phyloP scores from a whole-genome alignment of 495 filamentous ascomycete species.

The Aspergillus taichungensis region DNA sequence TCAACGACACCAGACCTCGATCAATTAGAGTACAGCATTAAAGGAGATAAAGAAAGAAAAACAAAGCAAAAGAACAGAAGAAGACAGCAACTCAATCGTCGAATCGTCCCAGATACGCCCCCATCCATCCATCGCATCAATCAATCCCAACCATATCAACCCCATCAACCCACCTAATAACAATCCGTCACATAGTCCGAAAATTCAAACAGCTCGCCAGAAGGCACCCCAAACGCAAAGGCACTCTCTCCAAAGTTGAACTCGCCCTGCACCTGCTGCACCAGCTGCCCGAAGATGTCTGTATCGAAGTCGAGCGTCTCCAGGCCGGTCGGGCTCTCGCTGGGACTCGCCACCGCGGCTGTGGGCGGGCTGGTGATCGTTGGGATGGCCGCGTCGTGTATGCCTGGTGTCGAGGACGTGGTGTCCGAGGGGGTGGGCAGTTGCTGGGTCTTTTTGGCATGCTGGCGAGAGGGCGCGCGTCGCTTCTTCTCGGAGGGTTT shows the following conservation, averaged over 20 bases:
- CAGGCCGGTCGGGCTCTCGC: too few relatives aligned
- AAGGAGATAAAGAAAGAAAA: too few relatives aligned
- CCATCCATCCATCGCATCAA: constrained; percentile 91
- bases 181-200: constrained; percentile 10
- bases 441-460: constrained; percentile 1
- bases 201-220: constrained; percentile 7
- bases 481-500: constrained; percentile 40
- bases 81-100: too few relatives aligned
- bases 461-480: constrained; percentile 15
- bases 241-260: neutral
- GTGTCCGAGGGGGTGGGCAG: constrained; percentile 1
- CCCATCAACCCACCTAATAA: constrained; percentile 1
- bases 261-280: constrained; percentile 12
- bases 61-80: too few relatives aligned
- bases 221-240: too few relatives aligned
- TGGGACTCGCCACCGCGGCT: neutral
- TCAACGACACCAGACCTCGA: too few relatives aligned
- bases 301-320: constrained; percentile 3
- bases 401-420: constrained; percentile 2
- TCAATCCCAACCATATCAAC: constrained; percentile 42
- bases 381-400: neutral
- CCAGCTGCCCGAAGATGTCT: constrained; percentile 7
- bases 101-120: constrained; percentile 4
- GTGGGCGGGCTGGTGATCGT: too few relatives aligned
- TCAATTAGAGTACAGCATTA: too few relatives aligned